Percentiles rank a stretch among this genome's conserved stretches.
Evolutionary conservation across 257 asterid genomes (phyloP).

Genomic region (Hygrophila difformis): DNA sequence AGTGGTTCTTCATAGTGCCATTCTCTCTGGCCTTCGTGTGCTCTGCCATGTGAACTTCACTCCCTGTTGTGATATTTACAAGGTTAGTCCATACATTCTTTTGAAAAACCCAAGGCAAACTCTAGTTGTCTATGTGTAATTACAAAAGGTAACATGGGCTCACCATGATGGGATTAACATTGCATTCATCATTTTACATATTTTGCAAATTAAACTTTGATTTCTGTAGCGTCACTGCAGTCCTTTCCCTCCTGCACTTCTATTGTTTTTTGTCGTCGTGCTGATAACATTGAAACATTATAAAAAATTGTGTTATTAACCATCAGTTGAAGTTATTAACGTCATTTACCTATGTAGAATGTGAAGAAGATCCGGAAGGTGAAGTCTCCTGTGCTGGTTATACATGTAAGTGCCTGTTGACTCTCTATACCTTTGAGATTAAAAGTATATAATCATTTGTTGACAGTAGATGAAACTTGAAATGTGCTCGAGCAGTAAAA

Average conservation of each 20-base stretch:
- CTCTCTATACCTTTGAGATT: slow-evolving; percentile 5
- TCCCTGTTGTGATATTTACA: slow-evolving; percentile 86
- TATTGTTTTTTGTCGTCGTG: too few relatives aligned
- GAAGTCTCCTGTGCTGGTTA: slow-evolving; percentile 87
- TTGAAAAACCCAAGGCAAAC: too few relatives aligned
- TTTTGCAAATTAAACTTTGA: too few relatives aligned
- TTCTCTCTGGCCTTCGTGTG: slow-evolving; percentile 98
- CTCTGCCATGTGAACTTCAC: slow-evolving; percentile 89
- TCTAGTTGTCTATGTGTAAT: too few relatives aligned
- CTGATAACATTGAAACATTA: too few relatives aligned
- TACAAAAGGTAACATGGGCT: too few relatives aligned
- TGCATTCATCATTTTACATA: too few relatives aligned
- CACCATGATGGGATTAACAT: too few relatives aligned
- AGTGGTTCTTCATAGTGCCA: slow-evolving; percentile 95
- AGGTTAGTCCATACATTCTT: slow-evolving; percentile 38
- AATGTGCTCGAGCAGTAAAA: not conserved
- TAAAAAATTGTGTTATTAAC: slow-evolving; percentile 1
- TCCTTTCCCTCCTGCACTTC: too few relatives aligned
- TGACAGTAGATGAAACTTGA: not conserved
- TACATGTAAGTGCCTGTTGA: slow-evolving; percentile 69
- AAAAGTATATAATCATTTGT: slow-evolving; percentile 1
- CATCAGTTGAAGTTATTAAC: slow-evolving; percentile 13
- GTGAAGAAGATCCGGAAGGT: slow-evolving; percentile 86
- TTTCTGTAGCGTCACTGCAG: too few relatives aligned
- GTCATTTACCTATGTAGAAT: slow-evolving; percentile 51